Evolutionary conservation across 2,329 filamentous ascomycete genomes (phyloP), one percentile per base, ranked within the genome.

Genomic region (Venturia nashicola): DNA sequence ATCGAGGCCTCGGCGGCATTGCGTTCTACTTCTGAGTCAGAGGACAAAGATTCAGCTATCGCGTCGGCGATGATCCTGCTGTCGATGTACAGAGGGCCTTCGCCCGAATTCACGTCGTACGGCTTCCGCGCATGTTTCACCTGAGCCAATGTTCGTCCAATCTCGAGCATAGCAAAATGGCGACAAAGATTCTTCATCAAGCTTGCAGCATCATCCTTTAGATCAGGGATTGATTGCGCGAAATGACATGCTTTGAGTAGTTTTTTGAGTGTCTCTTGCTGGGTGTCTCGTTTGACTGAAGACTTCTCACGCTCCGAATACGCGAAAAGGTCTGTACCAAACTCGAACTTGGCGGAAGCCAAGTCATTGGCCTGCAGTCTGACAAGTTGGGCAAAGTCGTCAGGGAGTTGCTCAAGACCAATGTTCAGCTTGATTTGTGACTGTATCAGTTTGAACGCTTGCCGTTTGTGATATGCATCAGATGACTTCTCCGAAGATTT

Each of bases 321-420:
- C 62, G 89, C 87, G 66, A 96, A 86, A 1, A 86, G 78, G 65
- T 88, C 82, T 64, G 88, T 82, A 65, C 89, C 87, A 62, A 83
- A 83, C 61, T 91, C 86, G 63, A 85, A 83, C 69, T 90, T 93
- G 67, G 84, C 84, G 11, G 84, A 82, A 32, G 89, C 78, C 3
- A 97, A 78, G 70, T 99, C 94, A 70, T 96, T 89, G 0, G 91
- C 92, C 73, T 97, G 90, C 5, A 97, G 81, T 43, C 94, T 87
- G 59, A 99, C 83, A 9, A 95, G 80, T 55, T 90, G 84, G 4
- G 90, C 86, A 67, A 97, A 84, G 67, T 99, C 93, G 8, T 99
- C 94, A 0, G 93, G 93, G 14, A 97, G 79, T 69, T 83, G 88
- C 71, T 99, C 94, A 66, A 86, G 85, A 4, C 94, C 94, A 65